Evolutionary conservation across 2,329 filamentous ascomycete species (phyloP).

Genomic region (Aspergillus versicolor): DNA sequence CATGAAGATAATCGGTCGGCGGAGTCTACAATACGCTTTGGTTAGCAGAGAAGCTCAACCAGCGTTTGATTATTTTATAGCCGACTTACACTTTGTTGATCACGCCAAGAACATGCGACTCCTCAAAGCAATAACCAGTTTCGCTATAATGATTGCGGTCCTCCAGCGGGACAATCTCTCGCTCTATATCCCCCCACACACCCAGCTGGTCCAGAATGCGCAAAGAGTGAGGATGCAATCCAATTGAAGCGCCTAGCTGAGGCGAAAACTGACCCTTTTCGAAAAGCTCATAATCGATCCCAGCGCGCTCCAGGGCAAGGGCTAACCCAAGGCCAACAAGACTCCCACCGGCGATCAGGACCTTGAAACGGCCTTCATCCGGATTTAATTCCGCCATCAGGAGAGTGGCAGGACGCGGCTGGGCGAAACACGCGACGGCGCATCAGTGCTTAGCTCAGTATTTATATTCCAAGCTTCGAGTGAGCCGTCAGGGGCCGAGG

Average conservation of each 20-base stretch:
- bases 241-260: neutral
- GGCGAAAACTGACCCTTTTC: neutral
- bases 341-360: neutral
- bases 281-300: constrained; percentile 2
- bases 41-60: neutral
- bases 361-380: neutral
- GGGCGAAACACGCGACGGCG: neutral
- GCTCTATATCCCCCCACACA: neutral
- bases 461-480: neutral
- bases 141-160: neutral
- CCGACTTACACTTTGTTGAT: neutral
- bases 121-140: neutral
- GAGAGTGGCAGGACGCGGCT: neutral
- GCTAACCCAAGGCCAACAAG: neutral
- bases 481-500: neutral
- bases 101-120: neutral
- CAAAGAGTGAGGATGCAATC: neutral
- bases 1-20: constrained; percentile 3
- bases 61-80: neutral
- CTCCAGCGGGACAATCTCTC: neutral
- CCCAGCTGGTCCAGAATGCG: constrained; percentile 3
- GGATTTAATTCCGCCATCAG: neutral
- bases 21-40: neutral
- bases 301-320: neutral
- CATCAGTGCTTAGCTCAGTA: neutral